Percentiles rank a stretch among this genome's conserved stretches.
These are phyloP conservation scores for Phaeophleospora eucalypticola DNA, from an alignment of 2,329 filamentous ascomycete species.

Conservation along the genomic window DNA sequence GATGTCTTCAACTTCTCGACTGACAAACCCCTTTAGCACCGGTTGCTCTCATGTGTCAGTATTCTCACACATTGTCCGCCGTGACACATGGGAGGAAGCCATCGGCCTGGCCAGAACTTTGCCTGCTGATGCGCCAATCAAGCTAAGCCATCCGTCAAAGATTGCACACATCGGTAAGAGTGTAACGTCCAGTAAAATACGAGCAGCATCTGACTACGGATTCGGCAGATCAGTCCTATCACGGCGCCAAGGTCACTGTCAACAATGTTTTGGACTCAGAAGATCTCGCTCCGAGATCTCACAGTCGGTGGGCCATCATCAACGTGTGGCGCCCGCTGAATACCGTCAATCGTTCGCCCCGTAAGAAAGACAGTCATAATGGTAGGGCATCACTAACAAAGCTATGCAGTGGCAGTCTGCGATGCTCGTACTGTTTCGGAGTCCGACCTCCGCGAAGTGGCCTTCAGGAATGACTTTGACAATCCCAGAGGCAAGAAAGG, in stretches of 20 bases:
- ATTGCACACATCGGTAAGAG: slow-evolving; percentile 7
- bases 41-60: slow-evolving; percentile 5
- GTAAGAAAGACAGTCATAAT: background rate
- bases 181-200: background rate
- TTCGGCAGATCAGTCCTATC: slow-evolving; percentile 6
- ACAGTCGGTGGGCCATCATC: slow-evolving; percentile 8
- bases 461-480: background rate
- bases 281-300: background rate
- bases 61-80: slow-evolving; percentile 3
- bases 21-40: background rate
- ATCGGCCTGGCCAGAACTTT: slow-evolving; percentile 2
- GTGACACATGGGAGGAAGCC: slow-evolving; percentile 2
- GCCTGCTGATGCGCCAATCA: background rate
- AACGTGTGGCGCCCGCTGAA: slow-evolving; percentile 9
- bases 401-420: slow-evolving; percentile 2
- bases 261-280: background rate
- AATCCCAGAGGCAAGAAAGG: slow-evolving; percentile 2
- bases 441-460: slow-evolving; percentile 3
- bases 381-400: background rate
- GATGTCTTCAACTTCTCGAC: background rate
- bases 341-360: slow-evolving; percentile 4
- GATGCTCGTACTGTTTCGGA: slow-evolving; percentile 7
- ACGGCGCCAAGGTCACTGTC: slow-evolving; percentile 3
- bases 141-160: background rate
- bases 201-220: background rate